Percentiles rank a stretch among this genome's conserved stretches.
These are phyloP conservation scores for Leccinum boreale DNA, from an alignment of 768 basidiomycete species.

Conservation along the genomic window DNA sequence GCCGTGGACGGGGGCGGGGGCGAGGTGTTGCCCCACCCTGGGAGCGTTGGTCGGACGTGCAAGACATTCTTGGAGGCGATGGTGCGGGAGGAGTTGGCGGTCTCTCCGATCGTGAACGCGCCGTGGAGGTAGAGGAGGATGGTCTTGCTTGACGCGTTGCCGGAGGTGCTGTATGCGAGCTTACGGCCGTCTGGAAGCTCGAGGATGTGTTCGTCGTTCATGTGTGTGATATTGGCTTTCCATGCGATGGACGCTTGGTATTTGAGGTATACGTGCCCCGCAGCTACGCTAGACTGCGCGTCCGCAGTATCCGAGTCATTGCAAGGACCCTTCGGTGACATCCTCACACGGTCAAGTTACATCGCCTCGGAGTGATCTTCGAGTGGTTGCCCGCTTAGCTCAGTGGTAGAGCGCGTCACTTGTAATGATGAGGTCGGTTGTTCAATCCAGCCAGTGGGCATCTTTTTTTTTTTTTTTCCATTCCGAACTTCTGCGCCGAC, in stretches of 20 bases:
- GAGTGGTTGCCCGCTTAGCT: slow-evolving; percentile 22
- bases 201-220: slow-evolving; percentile 20
- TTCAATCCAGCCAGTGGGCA: slow-evolving; percentile 46
- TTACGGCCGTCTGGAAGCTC: slow-evolving; percentile 38
- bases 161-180: slow-evolving; percentile 53
- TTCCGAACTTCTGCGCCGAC: background rate
- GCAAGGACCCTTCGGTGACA: no score
- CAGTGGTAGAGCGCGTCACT: slow-evolving; percentile 5
- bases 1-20: slow-evolving; percentile 32
- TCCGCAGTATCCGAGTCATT: background rate
- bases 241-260: background rate
- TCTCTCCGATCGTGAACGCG: slow-evolving; percentile 49
- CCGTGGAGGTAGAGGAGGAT: slow-evolving; percentile 57
- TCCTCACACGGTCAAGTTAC: background rate
- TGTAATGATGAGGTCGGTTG: slow-evolving; percentile 45
- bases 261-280: background rate
- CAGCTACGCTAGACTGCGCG: background rate
- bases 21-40: slow-evolving; percentile 57
- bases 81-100: slow-evolving; percentile 31
- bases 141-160: slow-evolving; percentile 45
- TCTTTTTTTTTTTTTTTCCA: no score
- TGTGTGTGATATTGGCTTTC: background rate
- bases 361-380: slow-evolving; percentile 17
- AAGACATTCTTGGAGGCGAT: slow-evolving; percentile 42
- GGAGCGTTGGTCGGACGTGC: slow-evolving; percentile 49